A percentile compares a stretch with the other conserved stretches of the same genome.
Conservation (phyloP, 176 grass and related monocot genomes). For the Themeda triandra region DNA sequence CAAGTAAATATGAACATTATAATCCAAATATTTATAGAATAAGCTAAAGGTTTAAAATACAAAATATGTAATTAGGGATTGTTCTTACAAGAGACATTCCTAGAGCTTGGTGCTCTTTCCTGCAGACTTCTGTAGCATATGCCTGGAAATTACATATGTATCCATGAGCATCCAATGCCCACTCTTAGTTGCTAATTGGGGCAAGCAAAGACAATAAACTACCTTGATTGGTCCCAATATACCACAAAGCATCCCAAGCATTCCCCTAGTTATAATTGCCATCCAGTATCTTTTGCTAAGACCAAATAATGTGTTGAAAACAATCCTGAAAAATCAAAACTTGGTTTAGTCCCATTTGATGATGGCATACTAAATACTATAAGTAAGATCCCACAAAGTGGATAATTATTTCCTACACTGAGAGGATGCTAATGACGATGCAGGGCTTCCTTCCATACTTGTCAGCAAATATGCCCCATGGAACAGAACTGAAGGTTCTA, state of each 20-base stretch:
- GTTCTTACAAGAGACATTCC: conserved; percentile 66
- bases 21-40: background rate
- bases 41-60: background rate
- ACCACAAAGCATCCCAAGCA: conserved; percentile 57
- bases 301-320: conserved; percentile 66
- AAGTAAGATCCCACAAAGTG: background rate
- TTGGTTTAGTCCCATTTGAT: background rate
- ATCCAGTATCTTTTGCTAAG: conserved; percentile 76
- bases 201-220: background rate
- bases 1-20: background rate
- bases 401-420: conserved; percentile 46
- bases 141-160: conserved; percentile 38
- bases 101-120: conserved; percentile 61
- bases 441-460: conserved; percentile 67
- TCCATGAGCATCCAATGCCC: background rate
- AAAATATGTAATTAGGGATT: background rate
- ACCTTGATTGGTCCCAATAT: conserved; percentile 76
- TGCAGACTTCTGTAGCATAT: conserved; percentile 70
- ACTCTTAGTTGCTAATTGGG: background rate
- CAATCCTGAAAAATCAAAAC: conserved; percentile 34
- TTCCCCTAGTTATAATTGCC: conserved; percentile 46
- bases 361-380: background rate
- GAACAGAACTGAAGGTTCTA: conserved; percentile 55
- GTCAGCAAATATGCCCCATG: conserved; percentile 77
- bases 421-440: conserved; percentile 58